Evolutionary conservation across 495 filamentous ascomycete species (phyloP), one percentile per base, ranked within the genome.

Genomic region (Penicillium alfredii): DNA sequence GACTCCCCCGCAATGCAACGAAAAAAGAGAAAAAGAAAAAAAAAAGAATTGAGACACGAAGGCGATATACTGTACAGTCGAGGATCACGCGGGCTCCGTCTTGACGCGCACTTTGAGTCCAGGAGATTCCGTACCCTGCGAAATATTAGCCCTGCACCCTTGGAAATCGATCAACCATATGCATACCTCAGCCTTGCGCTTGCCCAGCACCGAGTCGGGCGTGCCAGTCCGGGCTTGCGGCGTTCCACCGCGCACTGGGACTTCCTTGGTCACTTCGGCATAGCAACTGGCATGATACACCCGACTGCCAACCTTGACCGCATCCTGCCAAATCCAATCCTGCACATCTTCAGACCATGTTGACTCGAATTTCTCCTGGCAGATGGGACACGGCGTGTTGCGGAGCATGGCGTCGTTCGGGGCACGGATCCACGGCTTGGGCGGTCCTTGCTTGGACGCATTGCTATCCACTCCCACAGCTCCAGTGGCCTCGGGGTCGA

Each of bases 261-360:
- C 60, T 43, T 84, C 81, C 56, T 78, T 84, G 40, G 72, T 83
- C 6, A 88, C 84, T 64, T 97, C 90, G 24, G 74, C 74, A 55
- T 90, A 83, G 47, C 93, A 97, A 37, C 76, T 92, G 13, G 84
- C 88, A 62, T 98, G 92, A 38, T 85, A 96, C 10, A 93, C 80
- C 41, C 84, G 78, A 33, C 67, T 74, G n/a, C 81, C 84, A 23
- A 90, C 73, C 49, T 79, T 76, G 31, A 84, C 67, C 1, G 92
- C 84, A 60, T 98, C 90, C 66, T 84, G 85, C 87, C 93, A 98
- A 19, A 98, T 94, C 72, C 88, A 96, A 42, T 97, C 88, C 57
- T 96, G 87, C 12, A 79, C 84, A 42, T 92, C 86, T 44, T 94
- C 86, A 11, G 87, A 81, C 85, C 87, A 97, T 22, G 68, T 71